These are phyloP conservation scores for Stereocaulon alpinum DNA, from an alignment of 495 filamentous ascomycete genomes.

Conservation along the genomic window DNA sequence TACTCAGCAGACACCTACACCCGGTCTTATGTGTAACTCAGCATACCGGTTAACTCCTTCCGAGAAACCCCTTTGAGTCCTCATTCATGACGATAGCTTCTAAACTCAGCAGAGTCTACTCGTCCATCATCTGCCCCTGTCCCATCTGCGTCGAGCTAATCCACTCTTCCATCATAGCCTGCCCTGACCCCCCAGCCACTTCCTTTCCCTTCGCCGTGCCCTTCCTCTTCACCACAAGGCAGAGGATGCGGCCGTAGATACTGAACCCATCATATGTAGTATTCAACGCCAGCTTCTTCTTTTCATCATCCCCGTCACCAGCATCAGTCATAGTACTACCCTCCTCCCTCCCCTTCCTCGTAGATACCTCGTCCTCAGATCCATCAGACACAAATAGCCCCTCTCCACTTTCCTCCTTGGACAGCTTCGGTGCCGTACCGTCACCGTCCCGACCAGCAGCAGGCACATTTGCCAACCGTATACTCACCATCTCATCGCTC, in stretches of 20 bases:
- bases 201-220: constrained; percentile 33
- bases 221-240: constrained; percentile 74
- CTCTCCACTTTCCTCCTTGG: constrained; percentile 32
- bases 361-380: constrained; percentile 59
- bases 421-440: constrained; percentile 19
- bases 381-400: constrained; percentile 12
- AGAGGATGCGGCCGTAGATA: constrained; percentile 86
- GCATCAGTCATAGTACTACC: constrained; percentile 31
- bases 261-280: constrained; percentile 91
- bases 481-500: constrained; percentile 32
- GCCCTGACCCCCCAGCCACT: constrained; percentile 36
- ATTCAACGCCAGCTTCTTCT: constrained; percentile 76
- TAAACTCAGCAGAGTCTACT: neutral
- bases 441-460: constrained; percentile 18
- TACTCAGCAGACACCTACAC: neutral
- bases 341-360: constrained; percentile 37
- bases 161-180: constrained; percentile 89
- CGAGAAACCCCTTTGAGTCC: neutral
- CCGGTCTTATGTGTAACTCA: neutral
- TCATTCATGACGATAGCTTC: neutral
- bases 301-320: constrained; percentile 51
- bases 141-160: constrained; percentile 57
- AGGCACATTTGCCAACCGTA: constrained; percentile 33
- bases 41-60: neutral
- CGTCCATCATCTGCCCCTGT: constrained; percentile 15